Percentiles rank a stretch among this genome's conserved stretches.
These are phyloP conservation scores for Ramalina intermedia DNA, from an alignment of 495 filamentous ascomycete genomes.

Conservation along the genomic window DNA sequence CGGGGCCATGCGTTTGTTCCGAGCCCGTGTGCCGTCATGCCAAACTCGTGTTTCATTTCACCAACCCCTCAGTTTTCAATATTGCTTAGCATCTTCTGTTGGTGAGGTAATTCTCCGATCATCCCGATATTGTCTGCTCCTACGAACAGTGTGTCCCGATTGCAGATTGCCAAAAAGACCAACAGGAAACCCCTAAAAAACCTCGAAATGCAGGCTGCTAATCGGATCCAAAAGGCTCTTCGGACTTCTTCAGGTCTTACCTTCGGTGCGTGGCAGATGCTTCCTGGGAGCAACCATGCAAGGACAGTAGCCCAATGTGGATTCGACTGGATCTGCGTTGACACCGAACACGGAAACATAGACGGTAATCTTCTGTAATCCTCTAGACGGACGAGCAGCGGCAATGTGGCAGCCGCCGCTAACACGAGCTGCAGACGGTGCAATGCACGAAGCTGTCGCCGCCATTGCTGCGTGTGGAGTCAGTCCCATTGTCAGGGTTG, in stretches of 20 bases:
- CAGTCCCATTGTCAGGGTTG: conserved; percentile 51
- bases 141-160: no score
- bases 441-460: conserved; percentile 75
- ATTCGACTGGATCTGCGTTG: conserved; percentile 62
- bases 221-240: conserved; percentile 46
- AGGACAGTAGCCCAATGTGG: conserved; percentile 50
- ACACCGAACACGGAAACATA: conserved; percentile 68
- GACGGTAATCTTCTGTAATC: conserved; percentile 41
- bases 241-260: conserved; percentile 37
- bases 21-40: no score
- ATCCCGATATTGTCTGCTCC: no score
- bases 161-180: no score
- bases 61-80: no score
- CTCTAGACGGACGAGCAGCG: not conserved
- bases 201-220: conserved; percentile 43
- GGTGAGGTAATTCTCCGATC: no score
- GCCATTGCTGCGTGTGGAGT: conserved; percentile 53
- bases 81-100: no score
- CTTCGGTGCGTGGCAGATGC: conserved; percentile 61
- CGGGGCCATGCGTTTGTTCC: no score
- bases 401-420: not conserved
- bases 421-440: conserved; percentile 43
- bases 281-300: conserved; percentile 59
- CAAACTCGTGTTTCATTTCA: no score
- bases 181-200: no score